Base-by-base conservation (phyloP, 2,329 filamentous ascomycete genomes). In the Sporothrix mexicana region DNA sequence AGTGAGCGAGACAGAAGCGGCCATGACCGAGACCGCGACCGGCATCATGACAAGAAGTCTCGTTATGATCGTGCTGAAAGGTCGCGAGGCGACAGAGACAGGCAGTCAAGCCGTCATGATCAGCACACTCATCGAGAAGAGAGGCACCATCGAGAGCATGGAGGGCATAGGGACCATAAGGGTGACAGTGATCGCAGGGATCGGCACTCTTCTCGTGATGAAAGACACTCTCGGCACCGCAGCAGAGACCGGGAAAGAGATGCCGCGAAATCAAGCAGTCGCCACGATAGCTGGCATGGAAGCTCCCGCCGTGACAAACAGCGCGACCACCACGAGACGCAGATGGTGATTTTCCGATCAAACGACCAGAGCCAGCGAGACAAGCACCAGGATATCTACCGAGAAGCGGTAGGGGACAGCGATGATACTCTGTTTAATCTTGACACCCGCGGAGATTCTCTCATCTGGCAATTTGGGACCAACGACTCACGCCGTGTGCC, bases 371-470 rank as follows among this genome's bases (percentile, higher is more conserved):
- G 7, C 1, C 45, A 51, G 3, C 5, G 49, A 20, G 59, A 49
- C n/a, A 62, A n/a, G 8, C 15, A 12, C 13, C 36, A 70, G 2
- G 73, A 73, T 20, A 17, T 66, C n/a, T 43, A 53, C 36, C 45
- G 71, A 25, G 69, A 72, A 25, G 43, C 72, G 20, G 17, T 20
- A 3, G 20, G 10, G 25, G 71, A 73, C 25, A 69, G 41, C 20
- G 70, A 74, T 23, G 72, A 76, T 47, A 72, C 77, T 53, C 78
- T 86, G 3, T 95, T 88, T 79, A 77, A 88, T 61, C 78, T 93
- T 69, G 95, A 98, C 80, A 88, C 84, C 57, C 90, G 89, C 78
- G 95, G 95, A 0, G 95, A 98, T 77, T 84, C 86, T 4, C 86
- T 94, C 66, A 94, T 96, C 76, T 80, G 92, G 61, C 87, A 87